phyloP scores from a whole-genome alignment of 495 filamentous ascomycete genomes.

The Neurospora sp. region DNA sequence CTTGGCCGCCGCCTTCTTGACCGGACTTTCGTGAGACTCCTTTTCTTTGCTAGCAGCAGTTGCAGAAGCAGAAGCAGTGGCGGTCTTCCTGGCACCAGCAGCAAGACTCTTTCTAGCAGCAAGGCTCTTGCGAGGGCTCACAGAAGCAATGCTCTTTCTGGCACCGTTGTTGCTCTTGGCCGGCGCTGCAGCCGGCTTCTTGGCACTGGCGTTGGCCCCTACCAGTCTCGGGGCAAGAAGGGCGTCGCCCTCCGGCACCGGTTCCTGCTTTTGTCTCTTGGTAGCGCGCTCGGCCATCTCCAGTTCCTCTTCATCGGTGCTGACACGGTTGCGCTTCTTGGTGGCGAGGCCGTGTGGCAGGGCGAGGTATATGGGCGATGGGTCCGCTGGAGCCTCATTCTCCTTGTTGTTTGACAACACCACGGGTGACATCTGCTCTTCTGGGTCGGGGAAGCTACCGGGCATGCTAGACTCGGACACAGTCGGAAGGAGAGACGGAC shows the following conservation, averaged over 20 bases:
- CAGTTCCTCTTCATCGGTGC: slow-evolving; percentile 37
- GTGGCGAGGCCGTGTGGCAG: slow-evolving; percentile 61
- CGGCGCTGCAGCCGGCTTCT: not conserved
- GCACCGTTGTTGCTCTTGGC: slow-evolving; percentile 4
- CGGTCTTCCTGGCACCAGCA: not conserved
- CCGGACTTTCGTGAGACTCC: slow-evolving; percentile 17
- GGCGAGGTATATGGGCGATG: slow-evolving; percentile 7
- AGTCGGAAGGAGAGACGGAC: slow-evolving; percentile 37
- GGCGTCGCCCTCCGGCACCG: slow-evolving; percentile 36
- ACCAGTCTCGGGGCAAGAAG: slow-evolving; percentile 31
- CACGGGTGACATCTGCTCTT: not conserved
- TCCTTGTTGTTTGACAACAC: slow-evolving; percentile 32
- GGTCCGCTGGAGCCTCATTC: slow-evolving; percentile 26
- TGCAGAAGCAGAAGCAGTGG: not conserved
- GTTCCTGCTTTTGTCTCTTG: slow-evolving; percentile 39
- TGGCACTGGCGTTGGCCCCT: not conserved
- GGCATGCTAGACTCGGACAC: slow-evolving; percentile 28
- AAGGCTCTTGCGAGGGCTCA: slow-evolving; percentile 8
- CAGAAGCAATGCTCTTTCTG: slow-evolving; percentile 15
- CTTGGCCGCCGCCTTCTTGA: slow-evolving; percentile 34
- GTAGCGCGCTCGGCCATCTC: slow-evolving; percentile 31
- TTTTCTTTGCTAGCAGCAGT: not conserved
- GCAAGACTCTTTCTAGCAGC: slow-evolving; percentile 1
- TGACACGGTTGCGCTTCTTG: slow-evolving; percentile 58
- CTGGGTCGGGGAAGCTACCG: slow-evolving; percentile 33